Percentiles rank a stretch among this genome's conserved stretches.
Conservation (phyloP, 768 basidiomycete genomes). For the Tricholoma saponaceum region DNA sequence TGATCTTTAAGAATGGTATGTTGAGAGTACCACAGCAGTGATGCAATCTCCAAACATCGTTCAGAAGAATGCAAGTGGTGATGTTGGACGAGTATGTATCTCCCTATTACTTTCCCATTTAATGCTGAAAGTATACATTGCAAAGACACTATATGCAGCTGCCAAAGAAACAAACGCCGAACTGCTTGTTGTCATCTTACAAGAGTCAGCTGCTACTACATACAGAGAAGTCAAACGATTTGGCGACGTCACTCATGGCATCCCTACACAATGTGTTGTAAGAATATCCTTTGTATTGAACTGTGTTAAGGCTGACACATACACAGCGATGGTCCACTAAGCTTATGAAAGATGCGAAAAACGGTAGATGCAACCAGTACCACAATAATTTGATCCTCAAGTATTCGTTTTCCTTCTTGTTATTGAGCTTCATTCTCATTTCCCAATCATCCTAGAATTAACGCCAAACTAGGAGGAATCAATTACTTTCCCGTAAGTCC, state of each 20-base stretch:
- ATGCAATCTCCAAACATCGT: slow-evolving; percentile 6
- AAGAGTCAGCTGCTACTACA: slow-evolving; percentile 22
- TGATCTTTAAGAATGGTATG: neutral
- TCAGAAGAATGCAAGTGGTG: slow-evolving; percentile 1
- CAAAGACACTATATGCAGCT: slow-evolving; percentile 9
- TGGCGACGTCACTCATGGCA: slow-evolving; percentile 43
- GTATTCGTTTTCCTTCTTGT: slow-evolving; percentile 26
- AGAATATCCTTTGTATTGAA: slow-evolving; percentile 12
- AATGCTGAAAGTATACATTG: neutral
- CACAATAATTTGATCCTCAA: slow-evolving; percentile 61
- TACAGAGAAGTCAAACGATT: slow-evolving; percentile 29
- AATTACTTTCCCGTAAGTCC: slow-evolving; percentile 46
- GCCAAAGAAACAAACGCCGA: slow-evolving; percentile 6
- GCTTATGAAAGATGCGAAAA: slow-evolving; percentile 11
- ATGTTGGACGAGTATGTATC: slow-evolving; percentile 5
- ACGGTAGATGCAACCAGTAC: slow-evolving; percentile 40
- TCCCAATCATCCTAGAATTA: slow-evolving; percentile 42
- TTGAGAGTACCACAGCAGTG: neutral
- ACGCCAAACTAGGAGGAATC: slow-evolving; percentile 63
- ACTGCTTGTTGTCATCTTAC: slow-evolving; percentile 26
- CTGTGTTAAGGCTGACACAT: neutral
- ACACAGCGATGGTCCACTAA: slow-evolving; percentile 25
- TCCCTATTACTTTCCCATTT: neutral
- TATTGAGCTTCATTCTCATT: neutral
- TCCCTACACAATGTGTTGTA: slow-evolving; percentile 65